Evolutionary conservation across 768 basidiomycete genomes (phyloP), one percentile per base, ranked within the genome.

Genomic region (Mycena galericulata): DNA sequence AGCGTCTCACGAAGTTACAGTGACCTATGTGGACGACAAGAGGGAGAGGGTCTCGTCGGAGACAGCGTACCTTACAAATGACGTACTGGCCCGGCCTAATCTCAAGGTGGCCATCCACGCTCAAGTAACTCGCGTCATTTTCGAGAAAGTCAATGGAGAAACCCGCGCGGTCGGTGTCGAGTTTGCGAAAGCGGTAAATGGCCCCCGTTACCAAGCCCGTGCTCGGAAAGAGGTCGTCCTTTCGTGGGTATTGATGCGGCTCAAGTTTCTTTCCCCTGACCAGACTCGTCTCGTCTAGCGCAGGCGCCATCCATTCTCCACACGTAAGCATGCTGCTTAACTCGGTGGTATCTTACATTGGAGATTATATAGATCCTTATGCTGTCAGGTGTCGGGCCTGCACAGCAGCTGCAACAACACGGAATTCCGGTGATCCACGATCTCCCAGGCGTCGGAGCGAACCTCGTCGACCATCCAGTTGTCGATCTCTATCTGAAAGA

Each of bases 311-410:
- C 8, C 88, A 90, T 65, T 86, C 88, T 17, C 89, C 90, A 2
- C 87, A 88, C 18, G 85, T 82, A 56, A 54, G 78, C 68, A 14
- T n/a, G 36, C 34, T 15, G 27, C 55, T n/a, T 43, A 41, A n/a
- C 57, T 20, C 36, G 11, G n/a, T n/a, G n/a, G n/a, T n/a, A 32
- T 30, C 59, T 5, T 40, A 22, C 27, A 29, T 30, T 22, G 5
- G 38, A 11, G 29, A 26, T 18, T 17, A 14, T 34, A 11, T 58
- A 92, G 81, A 85, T 93, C 40, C 83, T 93, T 22, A 86, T 91
- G 85, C 83, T 93, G 40, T 93, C 92, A 10, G 95, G 95, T 26
- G 81, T 96, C 47, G 95, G 95, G 20, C 90, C 92, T 32, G 84
- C 84, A 1, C 77, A 80, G 4, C 83, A 92, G 38, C 84, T 96